Conservation (phyloP, 768 basidiomycete species). For the Trametopsis cervina region DNA sequence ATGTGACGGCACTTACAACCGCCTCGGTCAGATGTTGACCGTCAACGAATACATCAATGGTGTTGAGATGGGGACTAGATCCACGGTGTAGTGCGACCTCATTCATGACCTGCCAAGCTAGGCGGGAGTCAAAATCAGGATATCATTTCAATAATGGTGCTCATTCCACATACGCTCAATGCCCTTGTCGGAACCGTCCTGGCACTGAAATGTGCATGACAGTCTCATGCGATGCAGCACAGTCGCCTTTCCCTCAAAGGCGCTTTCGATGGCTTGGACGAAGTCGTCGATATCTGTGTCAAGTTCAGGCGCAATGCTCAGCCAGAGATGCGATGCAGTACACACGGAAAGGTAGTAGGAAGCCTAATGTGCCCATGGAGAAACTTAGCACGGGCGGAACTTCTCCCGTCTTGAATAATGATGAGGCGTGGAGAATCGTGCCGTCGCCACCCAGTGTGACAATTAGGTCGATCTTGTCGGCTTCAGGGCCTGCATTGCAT, state of each 20-base stretch:
- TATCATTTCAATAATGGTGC: not conserved
- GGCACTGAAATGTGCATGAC: constrained; percentile 70
- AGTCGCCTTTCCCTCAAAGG: constrained; percentile 73
- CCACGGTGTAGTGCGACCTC: constrained; percentile 92
- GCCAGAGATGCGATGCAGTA: constrained; percentile 8
- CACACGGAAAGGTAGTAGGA: constrained; percentile 91
- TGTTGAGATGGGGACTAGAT: constrained; percentile 84
- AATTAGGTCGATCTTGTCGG: constrained; percentile 74
- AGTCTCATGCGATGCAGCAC: constrained; percentile 87
- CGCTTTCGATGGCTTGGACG: constrained; percentile 69
- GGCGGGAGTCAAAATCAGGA: no score
- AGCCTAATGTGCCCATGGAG: constrained; percentile 90
- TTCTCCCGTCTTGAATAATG: constrained; percentile 82
- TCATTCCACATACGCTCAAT: constrained; percentile 40
- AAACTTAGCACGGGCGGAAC: constrained; percentile 90
- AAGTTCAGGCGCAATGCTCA: not conserved
- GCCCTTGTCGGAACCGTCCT: constrained; percentile 37
- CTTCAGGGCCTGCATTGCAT: constrained; percentile 31
- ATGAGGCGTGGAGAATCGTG: constrained; percentile 89
- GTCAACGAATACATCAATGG: constrained; percentile 90
- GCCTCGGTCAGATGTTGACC: constrained; percentile 94
- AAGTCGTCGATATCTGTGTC: constrained; percentile 81
- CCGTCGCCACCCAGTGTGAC: constrained; percentile 94
- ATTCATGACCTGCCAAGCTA: constrained; percentile 97
- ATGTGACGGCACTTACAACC: constrained; percentile 52